Evolutionary conservation across 345 rosid genomes (phyloP), one percentile per base, ranked within the genome.

Genomic region (Gossypium australe): DNA sequence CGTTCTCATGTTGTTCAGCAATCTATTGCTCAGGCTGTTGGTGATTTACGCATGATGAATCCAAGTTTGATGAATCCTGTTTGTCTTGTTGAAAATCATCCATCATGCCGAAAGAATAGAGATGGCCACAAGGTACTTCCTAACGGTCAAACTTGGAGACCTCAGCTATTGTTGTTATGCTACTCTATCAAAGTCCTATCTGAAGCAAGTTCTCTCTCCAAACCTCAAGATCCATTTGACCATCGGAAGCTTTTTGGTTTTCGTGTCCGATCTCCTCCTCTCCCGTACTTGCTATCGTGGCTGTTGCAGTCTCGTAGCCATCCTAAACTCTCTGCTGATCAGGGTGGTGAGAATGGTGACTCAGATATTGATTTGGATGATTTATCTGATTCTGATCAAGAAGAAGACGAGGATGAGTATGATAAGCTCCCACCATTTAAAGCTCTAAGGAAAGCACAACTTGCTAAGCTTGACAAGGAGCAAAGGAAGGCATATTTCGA

Each of bases 391-490:
- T 80, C 94, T 48, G 97, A 94, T 75, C 85, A 87, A 75, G 95
- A 87, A 73, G 97, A 91, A 47, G 97, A 87, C 7, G 94, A 85
- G 78, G 98, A 94, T 27, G 97, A 92, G 80, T 92, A 90, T 76
- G 97, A 94, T 24, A 93, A 87, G 88, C 95, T 94, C 74, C 98
- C 98, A 53, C 92, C 97, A 49, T 94, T 94, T 81, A 94, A 85
- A 81, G 97, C 98, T 67, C 90, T 94, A 22, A 84, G 90, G 81
- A 89, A 84, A 82, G 64, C 85, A 60, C 97, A 91, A 83, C 85
- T 92, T 76, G 89, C 94, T 24, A 94, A 87, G 70, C 97, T 94
- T 44, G 88, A 86, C 78, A 91, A 85, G 72, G 95, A 89, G 41
- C 97, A 94, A 74, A 88, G 78, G 77, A 91, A 87, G 73, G 93